Conservation (phyloP, 805 yeast species). For the Barnettozyma californica region DNA sequence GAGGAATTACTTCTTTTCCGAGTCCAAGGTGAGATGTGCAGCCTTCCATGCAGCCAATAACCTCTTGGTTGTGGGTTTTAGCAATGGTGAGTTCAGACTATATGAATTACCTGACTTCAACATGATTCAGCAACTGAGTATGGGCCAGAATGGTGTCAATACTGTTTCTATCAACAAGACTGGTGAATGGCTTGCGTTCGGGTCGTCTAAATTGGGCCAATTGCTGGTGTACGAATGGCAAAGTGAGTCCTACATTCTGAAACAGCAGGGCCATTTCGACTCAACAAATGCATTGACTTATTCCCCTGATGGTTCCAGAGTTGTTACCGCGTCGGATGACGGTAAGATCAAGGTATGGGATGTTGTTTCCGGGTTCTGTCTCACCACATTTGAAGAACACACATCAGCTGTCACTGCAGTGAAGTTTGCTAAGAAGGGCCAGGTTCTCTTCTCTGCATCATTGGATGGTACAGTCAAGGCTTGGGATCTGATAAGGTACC, state of each 20-base stretch:
- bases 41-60: conserved; percentile 73
- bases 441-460: conserved; percentile 86
- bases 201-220: conserved; percentile 89
- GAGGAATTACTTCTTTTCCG: conserved; percentile 68
- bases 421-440: conserved; percentile 83
- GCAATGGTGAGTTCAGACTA: conserved; percentile 83
- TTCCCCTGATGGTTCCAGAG: conserved; percentile 90
- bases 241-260: conserved; percentile 88
- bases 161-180: conserved; percentile 72
- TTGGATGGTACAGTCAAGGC: conserved; percentile 96
- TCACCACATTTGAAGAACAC: conserved; percentile 89
- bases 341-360: conserved; percentile 98
- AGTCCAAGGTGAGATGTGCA: conserved; percentile 68
- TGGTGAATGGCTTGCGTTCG: conserved; percentile 98
- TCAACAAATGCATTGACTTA: conserved; percentile 77
- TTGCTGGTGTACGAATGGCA: conserved; percentile 97
- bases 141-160: conserved; percentile 88
- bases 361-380: conserved; percentile 83
- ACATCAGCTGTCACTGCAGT: conserved; percentile 83
- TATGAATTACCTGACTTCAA: conserved; percentile 82
- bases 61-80: conserved; percentile 81
- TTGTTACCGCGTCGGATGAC: conserved; percentile 93
- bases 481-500: conserved; percentile 88
- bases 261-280: conserved; percentile 97
- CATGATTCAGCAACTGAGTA: conserved; percentile 77